Evolutionary conservation across 345 rosid species (phyloP), one percentile per base, ranked within the genome.

Genomic region (Eucalyptus guilfoylei): DNA sequence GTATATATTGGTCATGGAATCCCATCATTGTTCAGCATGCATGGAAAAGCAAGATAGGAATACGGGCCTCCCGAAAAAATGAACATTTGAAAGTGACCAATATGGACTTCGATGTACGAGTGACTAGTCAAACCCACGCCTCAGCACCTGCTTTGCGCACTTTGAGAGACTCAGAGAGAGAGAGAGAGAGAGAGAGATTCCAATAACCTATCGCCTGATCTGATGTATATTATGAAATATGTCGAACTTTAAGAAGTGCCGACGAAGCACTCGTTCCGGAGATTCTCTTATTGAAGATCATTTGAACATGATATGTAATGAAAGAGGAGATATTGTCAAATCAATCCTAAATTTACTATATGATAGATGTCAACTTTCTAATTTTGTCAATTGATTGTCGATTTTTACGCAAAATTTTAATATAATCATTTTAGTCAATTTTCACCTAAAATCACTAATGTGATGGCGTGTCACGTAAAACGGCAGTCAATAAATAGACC

Each of bases 401-500:
- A 32, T 9, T 2, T 37, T 72, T 10, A 19, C 2, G 0, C 4
- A 37, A 72, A 34, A 37, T 10, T 72, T 6, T 1, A 72, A 72
- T 37, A 2, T 5, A 72, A 40, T 10, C 8, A 37, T 72, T 2
- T 6, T 0, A 5, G 5, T 11, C 2, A 10, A 6, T 19, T 34
- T 34, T 37, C 5, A 2, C 5, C 4, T 23, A 24, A 21, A 72
- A 72, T 19, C 14, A 2, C 2, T 72, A 11, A 37, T 13, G 8
- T 37, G 14, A 4, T 21, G 2, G 0, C 2, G 0, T 11, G 3
- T 4, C 14, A 19, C 2, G 1, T 19, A 10, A 3, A 24, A 37
- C 0, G 1, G 0, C 2, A 6, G 1, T 3, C 7, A 34, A 69
- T 69, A 6, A 69, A 4, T 17, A 16, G 6, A 34, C 2, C 0